phyloP scores from a whole-genome alignment of 179 eudicot species.

The Camellia oleifera region DNA sequence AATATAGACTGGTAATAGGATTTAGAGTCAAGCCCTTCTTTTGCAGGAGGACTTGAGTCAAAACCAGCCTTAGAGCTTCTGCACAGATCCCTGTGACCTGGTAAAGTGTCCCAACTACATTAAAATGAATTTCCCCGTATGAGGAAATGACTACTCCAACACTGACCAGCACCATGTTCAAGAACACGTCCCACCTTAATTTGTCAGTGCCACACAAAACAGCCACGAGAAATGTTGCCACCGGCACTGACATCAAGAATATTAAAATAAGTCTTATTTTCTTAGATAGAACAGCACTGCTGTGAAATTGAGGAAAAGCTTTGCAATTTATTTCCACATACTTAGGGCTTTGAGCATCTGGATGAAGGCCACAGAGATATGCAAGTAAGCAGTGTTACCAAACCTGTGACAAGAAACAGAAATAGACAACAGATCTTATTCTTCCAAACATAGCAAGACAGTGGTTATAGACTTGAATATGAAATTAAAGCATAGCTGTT shows the following conservation, averaged over 20 bases:
- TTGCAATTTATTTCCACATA: constrained; percentile 35
- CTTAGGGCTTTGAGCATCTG: constrained; percentile 99
- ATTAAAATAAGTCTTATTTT: constrained; percentile 10
- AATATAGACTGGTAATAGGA: constrained; percentile 96
- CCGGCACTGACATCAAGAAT: constrained; percentile 74
- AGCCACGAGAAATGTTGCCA: constrained; percentile 93
- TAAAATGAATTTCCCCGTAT: constrained; percentile 96
- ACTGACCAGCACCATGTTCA: constrained; percentile 96
- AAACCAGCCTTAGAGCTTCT: constrained; percentile 91
- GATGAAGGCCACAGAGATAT: constrained; percentile 94
- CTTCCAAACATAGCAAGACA: neutral
- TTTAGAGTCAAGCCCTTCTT: constrained; percentile 95
- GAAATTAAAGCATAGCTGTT: neutral
- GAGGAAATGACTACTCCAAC: constrained; percentile 95
- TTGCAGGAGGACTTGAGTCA: constrained; percentile 96
- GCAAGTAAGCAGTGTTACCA: constrained; percentile 93
- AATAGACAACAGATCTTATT: neutral
- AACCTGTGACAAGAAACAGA: constrained; percentile 55
- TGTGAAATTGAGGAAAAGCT: neutral
- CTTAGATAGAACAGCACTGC: neutral
- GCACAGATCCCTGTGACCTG: constrained; percentile 95
- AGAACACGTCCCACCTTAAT: constrained; percentile 84
- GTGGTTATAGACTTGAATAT: neutral
- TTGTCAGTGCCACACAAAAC: constrained; percentile 94
- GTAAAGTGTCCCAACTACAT: constrained; percentile 84